A percentile compares a stretch with the other conserved stretches of the same genome.
Conservation (phyloP, 306 rosid species). For the Fagus crenata region DNA sequence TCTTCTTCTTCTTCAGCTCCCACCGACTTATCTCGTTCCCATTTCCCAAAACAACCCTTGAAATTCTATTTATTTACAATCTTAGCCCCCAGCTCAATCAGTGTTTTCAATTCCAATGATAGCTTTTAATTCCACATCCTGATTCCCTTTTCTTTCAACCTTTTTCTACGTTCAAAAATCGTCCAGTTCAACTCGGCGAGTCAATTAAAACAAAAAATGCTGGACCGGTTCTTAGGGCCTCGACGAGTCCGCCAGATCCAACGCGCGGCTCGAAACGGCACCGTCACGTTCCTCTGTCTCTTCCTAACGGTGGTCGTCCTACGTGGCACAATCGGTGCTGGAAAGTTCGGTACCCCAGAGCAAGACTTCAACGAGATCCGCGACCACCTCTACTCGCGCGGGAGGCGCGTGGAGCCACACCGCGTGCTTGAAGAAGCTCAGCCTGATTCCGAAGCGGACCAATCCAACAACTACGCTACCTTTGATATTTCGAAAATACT, state of each 20-base stretch:
- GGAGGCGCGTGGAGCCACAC: constrained; percentile 60
- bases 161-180: background rate
- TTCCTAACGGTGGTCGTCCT: constrained; percentile 75
- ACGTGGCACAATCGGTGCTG: constrained; percentile 90
- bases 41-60: constrained; percentile 5
- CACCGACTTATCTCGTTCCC: constrained; percentile 29
- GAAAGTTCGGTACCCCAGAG: constrained; percentile 86
- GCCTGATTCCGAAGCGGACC: constrained; percentile 30
- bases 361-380: constrained; percentile 75
- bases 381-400: constrained; percentile 45
- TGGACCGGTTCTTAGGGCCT: constrained; percentile 55
- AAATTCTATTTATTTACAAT: constrained; percentile 22
- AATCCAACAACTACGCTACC: constrained; percentile 59
- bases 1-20: constrained; percentile 23
- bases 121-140: background rate
- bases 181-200: constrained; percentile 25
- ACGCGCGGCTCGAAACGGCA: constrained; percentile 55
- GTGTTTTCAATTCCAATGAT: background rate
- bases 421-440: constrained; percentile 57
- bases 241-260: constrained; percentile 82
- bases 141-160: background rate
- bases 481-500: constrained; percentile 70
- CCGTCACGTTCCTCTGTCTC: constrained; percentile 60
- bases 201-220: constrained; percentile 37
- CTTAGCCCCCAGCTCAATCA: background rate